Percentiles rank a stretch among this genome's conserved stretches.
phyloP scores from a whole-genome alignment of 768 basidiomycete genomes.

The Ramaria sp. region DNA sequence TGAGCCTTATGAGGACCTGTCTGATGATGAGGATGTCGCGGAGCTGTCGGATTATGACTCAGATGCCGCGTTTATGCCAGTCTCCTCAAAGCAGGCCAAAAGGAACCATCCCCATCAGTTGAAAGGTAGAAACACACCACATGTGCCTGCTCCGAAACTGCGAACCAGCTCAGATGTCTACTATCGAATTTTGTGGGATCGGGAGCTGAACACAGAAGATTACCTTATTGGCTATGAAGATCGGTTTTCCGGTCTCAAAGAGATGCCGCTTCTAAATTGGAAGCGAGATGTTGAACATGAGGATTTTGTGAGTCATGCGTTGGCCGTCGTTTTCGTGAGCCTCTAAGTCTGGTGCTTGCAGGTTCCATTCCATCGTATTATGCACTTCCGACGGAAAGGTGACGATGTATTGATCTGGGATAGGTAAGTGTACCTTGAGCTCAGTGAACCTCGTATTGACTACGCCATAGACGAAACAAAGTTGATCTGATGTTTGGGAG shows the following conservation, averaged over 20 bases:
- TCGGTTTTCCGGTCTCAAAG: slow-evolving; percentile 16
- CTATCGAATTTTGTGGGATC: slow-evolving; percentile 18
- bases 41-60: background rate
- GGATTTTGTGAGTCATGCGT: slow-evolving; percentile 13
- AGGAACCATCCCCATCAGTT: background rate
- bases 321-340: background rate
- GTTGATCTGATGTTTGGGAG: slow-evolving; percentile 17
- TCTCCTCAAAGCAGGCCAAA: slow-evolving; percentile 1
- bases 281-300: slow-evolving; percentile 17
- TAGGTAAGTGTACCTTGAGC: background rate
- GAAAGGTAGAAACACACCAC: slow-evolving; percentile 3
- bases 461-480: slow-evolving; percentile 8
- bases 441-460: background rate
- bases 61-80: background rate
- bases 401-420: slow-evolving; percentile 16
- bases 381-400: slow-evolving; percentile 13
- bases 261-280: slow-evolving; percentile 13
- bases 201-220: slow-evolving; percentile 9
- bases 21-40: background rate
- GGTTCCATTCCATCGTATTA: slow-evolving; percentile 18
- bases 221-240: slow-evolving; percentile 18
- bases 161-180: slow-evolving; percentile 16
- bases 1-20: slow-evolving; percentile 8
- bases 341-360: background rate
- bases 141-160: slow-evolving; percentile 12